phyloP scores from a whole-genome alignment of 202 grass and related monocot species.

The Bolboschoenoplectus hybrid region DNA sequence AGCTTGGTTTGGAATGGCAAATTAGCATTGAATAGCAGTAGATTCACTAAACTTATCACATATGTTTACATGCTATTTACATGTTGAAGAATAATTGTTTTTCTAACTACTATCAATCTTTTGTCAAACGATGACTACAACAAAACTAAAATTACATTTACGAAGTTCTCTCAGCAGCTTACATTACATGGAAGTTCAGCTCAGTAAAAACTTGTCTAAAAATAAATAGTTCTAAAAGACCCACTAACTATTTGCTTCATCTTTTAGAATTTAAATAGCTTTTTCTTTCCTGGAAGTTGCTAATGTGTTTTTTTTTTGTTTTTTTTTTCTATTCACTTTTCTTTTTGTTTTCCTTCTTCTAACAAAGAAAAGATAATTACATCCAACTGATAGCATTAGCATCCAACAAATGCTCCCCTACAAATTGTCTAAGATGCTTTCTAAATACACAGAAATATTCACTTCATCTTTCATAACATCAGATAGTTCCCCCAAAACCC shows the following conservation, averaged over 20 bases:
- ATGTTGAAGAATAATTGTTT: not conserved
- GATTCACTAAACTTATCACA: not conserved
- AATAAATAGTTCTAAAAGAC: too few relatives aligned
- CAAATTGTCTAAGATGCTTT: not conserved
- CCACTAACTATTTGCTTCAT: too few relatives aligned
- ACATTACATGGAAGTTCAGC: not conserved
- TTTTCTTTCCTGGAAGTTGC: not conserved
- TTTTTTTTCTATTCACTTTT: not conserved
- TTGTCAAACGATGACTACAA: not conserved
- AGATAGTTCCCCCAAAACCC: constrained; percentile 50
- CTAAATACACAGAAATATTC: not conserved
- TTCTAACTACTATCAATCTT: not conserved
- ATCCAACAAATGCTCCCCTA: not conserved
- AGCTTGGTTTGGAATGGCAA: too few relatives aligned
- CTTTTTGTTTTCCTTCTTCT: not conserved
- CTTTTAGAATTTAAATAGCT: too few relatives aligned
- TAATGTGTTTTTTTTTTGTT: not conserved
- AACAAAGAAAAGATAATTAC: not conserved
- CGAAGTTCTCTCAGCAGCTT: not conserved
- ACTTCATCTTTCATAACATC: constrained; percentile 52
- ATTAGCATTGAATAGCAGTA: too few relatives aligned
- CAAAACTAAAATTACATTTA: not conserved
- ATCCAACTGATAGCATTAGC: not conserved
- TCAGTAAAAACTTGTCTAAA: too few relatives aligned
- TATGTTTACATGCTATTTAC: not conserved